These are phyloP conservation scores for Stephanodiscus triporus DNA, from an alignment of 108 stramenopile species.

Conservation along the genomic window DNA sequence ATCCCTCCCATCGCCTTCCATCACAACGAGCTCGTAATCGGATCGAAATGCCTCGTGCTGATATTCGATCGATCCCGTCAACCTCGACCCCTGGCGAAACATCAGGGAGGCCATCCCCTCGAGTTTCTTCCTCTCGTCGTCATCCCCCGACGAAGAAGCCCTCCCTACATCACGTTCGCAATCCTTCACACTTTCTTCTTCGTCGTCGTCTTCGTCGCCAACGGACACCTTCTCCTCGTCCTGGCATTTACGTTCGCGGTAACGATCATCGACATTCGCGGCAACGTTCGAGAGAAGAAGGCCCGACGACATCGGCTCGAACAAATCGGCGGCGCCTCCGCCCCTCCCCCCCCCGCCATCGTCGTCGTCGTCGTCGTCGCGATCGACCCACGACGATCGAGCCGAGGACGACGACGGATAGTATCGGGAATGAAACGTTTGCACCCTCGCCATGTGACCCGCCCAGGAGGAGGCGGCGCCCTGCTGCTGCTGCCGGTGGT, in stretches of 20 bases:
- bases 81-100: constrained; percentile 40
- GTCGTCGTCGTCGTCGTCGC: too few species aligned
- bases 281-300: too few species aligned
- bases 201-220: background rate
- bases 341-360: too few species aligned
- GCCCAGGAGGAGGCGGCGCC: too few species aligned
- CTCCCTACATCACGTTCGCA: background rate
- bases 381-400: background rate
- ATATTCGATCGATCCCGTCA: constrained; percentile 32
- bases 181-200: background rate
- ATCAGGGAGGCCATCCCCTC: constrained; percentile 27
- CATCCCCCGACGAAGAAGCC: background rate
- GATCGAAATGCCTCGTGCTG: constrained; percentile 4
- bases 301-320: background rate
- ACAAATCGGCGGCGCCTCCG: too few species aligned
- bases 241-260: constrained; percentile 2
- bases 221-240: background rate
- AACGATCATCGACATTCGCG: too few species aligned
- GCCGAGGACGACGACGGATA: background rate
- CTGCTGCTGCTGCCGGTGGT: too few species aligned
- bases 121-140: constrained; percentile 9
- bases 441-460: constrained; percentile 13
- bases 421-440: constrained; percentile 5
- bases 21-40: constrained; percentile 37
- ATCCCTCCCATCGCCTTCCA: constrained; percentile 39